These are phyloP conservation scores for Exophiala bonariae DNA, from an alignment of 2,329 filamentous ascomycete species.

Conservation along the genomic window DNA sequence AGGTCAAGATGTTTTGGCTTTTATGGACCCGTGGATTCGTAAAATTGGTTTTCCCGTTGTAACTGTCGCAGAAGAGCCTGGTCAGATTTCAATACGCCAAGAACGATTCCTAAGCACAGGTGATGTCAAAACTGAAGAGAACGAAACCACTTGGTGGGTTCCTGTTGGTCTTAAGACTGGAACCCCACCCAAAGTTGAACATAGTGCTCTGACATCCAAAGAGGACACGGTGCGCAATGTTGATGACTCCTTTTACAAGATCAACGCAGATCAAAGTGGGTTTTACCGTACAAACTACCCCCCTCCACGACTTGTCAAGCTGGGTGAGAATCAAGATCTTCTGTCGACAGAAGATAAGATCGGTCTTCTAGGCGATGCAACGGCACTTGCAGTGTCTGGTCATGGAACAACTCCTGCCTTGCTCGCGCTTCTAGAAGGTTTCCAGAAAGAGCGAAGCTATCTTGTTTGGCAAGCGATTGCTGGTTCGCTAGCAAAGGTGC, in stretches of 20 bases:
- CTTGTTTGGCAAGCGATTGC: conserved; percentile 89
- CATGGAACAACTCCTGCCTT: conserved; percentile 79
- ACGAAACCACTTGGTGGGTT: conserved; percentile 93
- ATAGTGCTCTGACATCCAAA: conserved; percentile 71
- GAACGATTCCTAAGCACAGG: conserved; percentile 88
- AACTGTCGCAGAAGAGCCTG: conserved; percentile 78
- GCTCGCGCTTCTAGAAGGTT: conserved; percentile 80
- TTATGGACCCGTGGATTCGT: conserved; percentile 95
- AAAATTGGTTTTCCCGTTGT: conserved; percentile 94
- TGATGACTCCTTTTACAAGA: conserved; percentile 85
- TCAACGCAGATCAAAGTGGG: conserved; percentile 85
- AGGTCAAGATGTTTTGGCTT: conserved; percentile 76
- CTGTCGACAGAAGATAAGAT: conserved; percentile 89
- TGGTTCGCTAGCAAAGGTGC: conserved; percentile 71
- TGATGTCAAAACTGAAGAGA: conserved; percentile 86
- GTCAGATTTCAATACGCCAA: conserved; percentile 80
- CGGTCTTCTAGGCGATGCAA: conserved; percentile 84
- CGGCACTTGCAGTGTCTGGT: conserved; percentile 84
- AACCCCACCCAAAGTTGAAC: conserved; percentile 60
- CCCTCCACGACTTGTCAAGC: conserved; percentile 74
- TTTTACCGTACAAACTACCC: conserved; percentile 95
- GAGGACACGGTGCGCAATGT: conserved; percentile 67
- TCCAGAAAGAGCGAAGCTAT: conserved; percentile 77
- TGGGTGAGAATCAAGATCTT: conserved; percentile 73
- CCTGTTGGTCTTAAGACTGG: conserved; percentile 83